Base-by-base conservation (phyloP, 2,329 filamentous ascomycete species). In the Intubia oerlemansii region DNA sequence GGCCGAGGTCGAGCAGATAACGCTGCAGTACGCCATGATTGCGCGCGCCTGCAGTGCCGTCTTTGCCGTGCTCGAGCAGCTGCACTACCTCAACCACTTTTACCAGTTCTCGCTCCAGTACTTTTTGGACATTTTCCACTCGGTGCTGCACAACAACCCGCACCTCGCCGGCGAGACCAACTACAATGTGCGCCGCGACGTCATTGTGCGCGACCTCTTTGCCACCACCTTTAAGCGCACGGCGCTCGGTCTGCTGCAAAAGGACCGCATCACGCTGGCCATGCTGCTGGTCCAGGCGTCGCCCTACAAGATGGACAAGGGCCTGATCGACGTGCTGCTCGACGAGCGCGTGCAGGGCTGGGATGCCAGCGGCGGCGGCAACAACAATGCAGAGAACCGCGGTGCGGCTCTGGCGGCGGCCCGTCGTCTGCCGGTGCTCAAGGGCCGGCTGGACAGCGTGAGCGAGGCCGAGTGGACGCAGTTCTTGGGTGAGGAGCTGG, bases 51-150 rank as follows among this genome's bases (percentile, higher is more conserved):
- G 88, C 64, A 93, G 85, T 54, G 84, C 88, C 31, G 85, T 98
- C 24, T 98, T 95, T 48, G 82, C 90, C 18, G 79, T 98, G 10
- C 60, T 98, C 35, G 90, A 98, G 54, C 85, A 98, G 50, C 66
- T 98, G 33, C 85, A 95, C 51, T 90, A 93, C 46, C 73, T 98
- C 48, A 93, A 98, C 50, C 88, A 95, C 58, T 95, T 95, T 54
- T 98, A 98, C 52, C 90, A 95, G 48, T 98, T 98, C 61, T 98
- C 88, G 21, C 63, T 98, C 34, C 84, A 93, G 50, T 98, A 92
- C 54, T 98, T 98, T 54, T 66, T 92, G 31, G 79, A 93, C 47
- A 98, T 98, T 41, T 98, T 98, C 65, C 79, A 91, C 46, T 70
- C 76, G 5, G 88, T 98, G 7, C 62, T 98, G 22, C 76, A 76